Base-by-base conservation (phyloP, 139 green algal species). In the Yamagishiella unicocca region DNA sequence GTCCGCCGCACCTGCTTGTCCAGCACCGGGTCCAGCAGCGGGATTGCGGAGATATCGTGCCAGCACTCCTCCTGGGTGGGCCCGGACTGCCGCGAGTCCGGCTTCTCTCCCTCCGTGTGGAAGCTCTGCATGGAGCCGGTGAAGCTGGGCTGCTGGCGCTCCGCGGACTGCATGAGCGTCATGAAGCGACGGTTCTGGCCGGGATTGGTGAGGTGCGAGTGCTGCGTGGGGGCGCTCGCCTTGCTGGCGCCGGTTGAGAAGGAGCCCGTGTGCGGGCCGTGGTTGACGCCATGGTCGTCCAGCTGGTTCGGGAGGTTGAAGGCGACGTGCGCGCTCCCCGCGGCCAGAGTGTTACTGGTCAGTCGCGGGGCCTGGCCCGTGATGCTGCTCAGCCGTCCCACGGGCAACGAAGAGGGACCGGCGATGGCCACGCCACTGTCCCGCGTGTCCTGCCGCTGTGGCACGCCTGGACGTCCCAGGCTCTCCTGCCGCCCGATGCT, bases 1-100 rank as follows among this genome's bases (percentile, higher is more conserved):
- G n/a, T n/a, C n/a, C n/a, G n/a, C 14, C 58, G 58, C 50, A 90
- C 90, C 87, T 93, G 90, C 71, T 93, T 91, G 72, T 93, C 90
- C 37, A 93, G 73, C 62, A 93, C 90, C 0, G 90, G 90, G 78
- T 93, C 90, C 53, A 91, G 74, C 71, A 93, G 42, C 14, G 90
- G 87, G 25, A 93, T 93, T 38, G 90, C 90, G 22, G 87, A 85
- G 31, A 93, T 77, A 72, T 93, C 90, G 78, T 93, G 90, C 78
- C 87, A 93, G 87, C 87, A 93, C 72, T 91, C 90, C 53, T 78
- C 53, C 45, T 82, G 62, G 37, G 3, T 21, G 0, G 71, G 71
- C 33, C 24, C 64, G 8, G 31, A 33, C 46, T 64, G 79, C 79
- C 67, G 66, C n/a, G 80, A 66, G 17, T 86, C 80, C 7, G 62